Percentiles rank a stretch among this genome's conserved stretches.
phyloP scores from a whole-genome alignment of 139 green algal species.

The Zygnema circumcarinatum region DNA sequence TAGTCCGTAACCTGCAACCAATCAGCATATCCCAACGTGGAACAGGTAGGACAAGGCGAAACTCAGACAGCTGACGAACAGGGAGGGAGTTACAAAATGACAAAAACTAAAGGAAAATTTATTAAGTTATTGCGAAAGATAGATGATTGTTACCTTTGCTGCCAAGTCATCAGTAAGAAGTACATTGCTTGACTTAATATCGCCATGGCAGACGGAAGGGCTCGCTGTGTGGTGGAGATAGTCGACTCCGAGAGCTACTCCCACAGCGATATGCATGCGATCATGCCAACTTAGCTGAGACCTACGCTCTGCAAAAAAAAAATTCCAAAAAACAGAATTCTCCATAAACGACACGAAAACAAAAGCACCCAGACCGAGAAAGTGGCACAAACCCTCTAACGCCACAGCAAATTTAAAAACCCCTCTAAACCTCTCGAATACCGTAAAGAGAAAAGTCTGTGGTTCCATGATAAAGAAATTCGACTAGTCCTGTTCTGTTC shows the following conservation, averaged over 20 bases:
- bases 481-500: no score
- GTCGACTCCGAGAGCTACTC: slow-evolving; percentile 18
- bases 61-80: no score
- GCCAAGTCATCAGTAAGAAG: slow-evolving; percentile 64
- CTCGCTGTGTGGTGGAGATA: slow-evolving; percentile 33
- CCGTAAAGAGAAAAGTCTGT: background rate
- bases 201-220: slow-evolving; percentile 77
- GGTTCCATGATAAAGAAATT: background rate
- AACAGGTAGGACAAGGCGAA: no score
- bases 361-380: background rate
- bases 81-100: no score
- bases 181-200: slow-evolving; percentile 98
- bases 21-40: no score
- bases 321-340: no score
- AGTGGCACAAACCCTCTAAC: background rate
- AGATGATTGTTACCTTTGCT: slow-evolving; percentile 36
- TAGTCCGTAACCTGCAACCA: background rate
- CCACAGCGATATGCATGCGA: slow-evolving; percentile 22
- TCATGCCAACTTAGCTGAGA: slow-evolving; percentile 15
- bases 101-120: no score
- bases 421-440: background rate
- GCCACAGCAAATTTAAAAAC: background rate
- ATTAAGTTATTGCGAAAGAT: no score
- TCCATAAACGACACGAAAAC: background rate
- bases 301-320: slow-evolving; percentile 2